Base-by-base conservation (phyloP, 169 alveolate genomes). In the Besnoitia besnoiti region DNA sequence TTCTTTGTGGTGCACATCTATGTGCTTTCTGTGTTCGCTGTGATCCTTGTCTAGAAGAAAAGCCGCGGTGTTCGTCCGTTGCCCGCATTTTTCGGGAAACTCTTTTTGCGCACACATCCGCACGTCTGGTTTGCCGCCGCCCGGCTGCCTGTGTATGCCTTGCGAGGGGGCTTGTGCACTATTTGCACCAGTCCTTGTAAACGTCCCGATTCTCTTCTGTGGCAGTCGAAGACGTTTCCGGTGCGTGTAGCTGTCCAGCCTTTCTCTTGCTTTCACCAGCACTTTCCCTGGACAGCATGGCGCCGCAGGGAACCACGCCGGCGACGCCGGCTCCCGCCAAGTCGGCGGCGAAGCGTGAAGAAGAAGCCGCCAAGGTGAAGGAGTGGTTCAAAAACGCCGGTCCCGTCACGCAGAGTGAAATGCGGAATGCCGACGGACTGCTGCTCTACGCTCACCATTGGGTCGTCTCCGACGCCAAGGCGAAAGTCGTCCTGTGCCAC, bases 371-470 rank as follows among this genome's bases (percentile, higher is more conserved):
- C 7, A 24, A 35, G 40, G 40, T 39, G 12, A 27, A 44, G 49
- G 87, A 77, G n/a, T 77, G 87, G 87, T 77, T 4, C 87, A 4
- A 77, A 39, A 77, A 77, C 87, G 33, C 61, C 33, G 87, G 87
- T 37, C 33, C 49, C n/a, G 61, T 27, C 16, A 37, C 50, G 10
- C 61, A 77, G 87, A 40, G 59, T 0, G 55, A 37, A 27, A 21
- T 77, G 87, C 4, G 33, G 87, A 77, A 77, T 77, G 50, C 87
- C 44, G 87, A 77, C 40, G 87, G 87, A 4, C 87, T 77, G 7
- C 21, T 40, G 55, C 55, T 77, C 30, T 19, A 37, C 37, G 49
- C 59, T 21, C 59, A 77, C 59, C 87, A 77, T 55, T 77, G 87
- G 87, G 87, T 27, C 16, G 59, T 73, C n/a, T 42, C 82, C 47